Conservation (phyloP, 2,329 filamentous ascomycete genomes). For the Ustulina deusta region DNA sequence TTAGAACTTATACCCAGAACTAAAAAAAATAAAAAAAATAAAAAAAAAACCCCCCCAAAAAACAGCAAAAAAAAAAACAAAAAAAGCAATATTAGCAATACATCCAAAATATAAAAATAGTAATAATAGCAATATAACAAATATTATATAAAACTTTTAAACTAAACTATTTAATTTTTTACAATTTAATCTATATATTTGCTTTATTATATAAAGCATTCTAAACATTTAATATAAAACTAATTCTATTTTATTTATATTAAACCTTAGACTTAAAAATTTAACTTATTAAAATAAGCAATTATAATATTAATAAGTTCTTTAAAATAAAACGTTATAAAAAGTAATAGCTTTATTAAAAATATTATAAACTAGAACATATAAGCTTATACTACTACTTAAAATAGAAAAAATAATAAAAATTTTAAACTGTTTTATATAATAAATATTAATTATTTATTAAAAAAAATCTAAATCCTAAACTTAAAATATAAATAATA, state of each 20-base stretch:
- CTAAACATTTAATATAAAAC: not conserved
- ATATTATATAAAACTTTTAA: conserved; percentile 11
- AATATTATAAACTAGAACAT: too few species aligned
- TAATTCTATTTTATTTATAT: not conserved
- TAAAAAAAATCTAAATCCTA: conserved; percentile 3
- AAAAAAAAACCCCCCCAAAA: not conserved
- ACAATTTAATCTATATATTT: not conserved
- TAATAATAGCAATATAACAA: not conserved
- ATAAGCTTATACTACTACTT: too few species aligned
- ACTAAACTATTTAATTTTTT: not conserved
- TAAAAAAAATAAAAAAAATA: not conserved
- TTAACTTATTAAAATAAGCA: too few species aligned
- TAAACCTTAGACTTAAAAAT: too few species aligned
- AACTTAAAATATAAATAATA: conserved; percentile 16
- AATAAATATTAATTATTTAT: conserved; percentile 1
- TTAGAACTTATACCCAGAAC: not conserved
- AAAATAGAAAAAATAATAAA: too few species aligned
- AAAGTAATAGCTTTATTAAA: too few species aligned
- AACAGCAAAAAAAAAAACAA: conserved; percentile 11
- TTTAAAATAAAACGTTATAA: too few species aligned
- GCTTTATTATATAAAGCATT: not conserved
- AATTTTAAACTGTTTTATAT: conserved; percentile 7
- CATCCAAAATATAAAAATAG: not conserved
- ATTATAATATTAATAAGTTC: too few species aligned
- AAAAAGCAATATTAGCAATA: not conserved